These are phyloP conservation scores for Flaveria sonorensis DNA, from an alignment of 129 eudicot species.

Conservation along the genomic window DNA sequence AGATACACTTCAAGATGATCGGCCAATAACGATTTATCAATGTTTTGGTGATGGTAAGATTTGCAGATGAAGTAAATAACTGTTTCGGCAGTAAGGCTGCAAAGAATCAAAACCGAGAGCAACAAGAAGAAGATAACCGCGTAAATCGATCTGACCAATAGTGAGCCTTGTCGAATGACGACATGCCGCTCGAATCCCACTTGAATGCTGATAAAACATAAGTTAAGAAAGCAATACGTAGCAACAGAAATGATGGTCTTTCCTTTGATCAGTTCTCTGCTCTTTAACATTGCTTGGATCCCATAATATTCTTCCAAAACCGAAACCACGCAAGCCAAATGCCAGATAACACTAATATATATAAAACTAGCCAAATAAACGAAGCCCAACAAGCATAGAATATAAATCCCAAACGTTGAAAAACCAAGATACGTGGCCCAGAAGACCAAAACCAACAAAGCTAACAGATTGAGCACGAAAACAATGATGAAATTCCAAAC, in stretches of 20 bases:
- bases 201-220: constrained; percentile 40
- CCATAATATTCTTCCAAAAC: constrained; percentile 55
- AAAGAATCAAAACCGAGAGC: constrained; percentile 36
- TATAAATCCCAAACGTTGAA: neutral
- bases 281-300: constrained; percentile 52
- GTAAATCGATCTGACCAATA: constrained; percentile 21
- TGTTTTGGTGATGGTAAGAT: constrained; percentile 54
- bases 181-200: constrained; percentile 30
- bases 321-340: constrained; percentile 54
- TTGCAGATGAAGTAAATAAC: constrained; percentile 56
- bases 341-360: constrained; percentile 48
- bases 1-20: constrained; percentile 62
- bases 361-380: constrained; percentile 35
- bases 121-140: constrained; percentile 31
- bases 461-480: constrained; percentile 32
- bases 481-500: constrained; percentile 44
- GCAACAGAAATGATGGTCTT: constrained; percentile 30
- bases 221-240: constrained; percentile 33
- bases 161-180: constrained; percentile 25
- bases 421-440: constrained; percentile 22
- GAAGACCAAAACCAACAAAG: constrained; percentile 19
- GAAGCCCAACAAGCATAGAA: constrained; percentile 20
- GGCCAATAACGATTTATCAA: constrained; percentile 57
- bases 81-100: constrained; percentile 44
- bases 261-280: constrained; percentile 50